A percentile compares a stretch with the other conserved stretches of the same genome.
Conservation (phyloP, 495 filamentous ascomycete species). For the Recurvomyces mirabilis region DNA sequence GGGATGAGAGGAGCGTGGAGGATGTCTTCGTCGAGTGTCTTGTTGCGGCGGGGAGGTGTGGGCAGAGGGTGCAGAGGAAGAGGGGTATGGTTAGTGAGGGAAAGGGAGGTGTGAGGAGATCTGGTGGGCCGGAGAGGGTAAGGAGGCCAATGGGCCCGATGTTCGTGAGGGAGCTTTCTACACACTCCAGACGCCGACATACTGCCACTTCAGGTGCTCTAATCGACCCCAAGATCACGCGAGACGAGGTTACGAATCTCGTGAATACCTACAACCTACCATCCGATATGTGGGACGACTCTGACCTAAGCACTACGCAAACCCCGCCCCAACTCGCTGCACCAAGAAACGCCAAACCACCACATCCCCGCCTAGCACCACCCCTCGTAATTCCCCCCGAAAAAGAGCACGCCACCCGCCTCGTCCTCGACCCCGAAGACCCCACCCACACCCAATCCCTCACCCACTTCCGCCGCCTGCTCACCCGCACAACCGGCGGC, state of each 20-base stretch:
- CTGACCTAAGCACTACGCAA: not conserved
- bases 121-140: too few species aligned
- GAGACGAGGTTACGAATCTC: constrained; percentile 17
- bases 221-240: constrained; percentile 7
- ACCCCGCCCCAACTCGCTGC: not conserved
- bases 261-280: constrained; percentile 15
- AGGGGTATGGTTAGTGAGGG: not conserved
- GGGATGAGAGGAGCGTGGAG: constrained; percentile 30
- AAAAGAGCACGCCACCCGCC: constrained; percentile 9
- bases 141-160: not conserved
- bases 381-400: constrained; percentile 13
- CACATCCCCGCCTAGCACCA: constrained; percentile 14
- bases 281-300: constrained; percentile 7
- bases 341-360: too few species aligned
- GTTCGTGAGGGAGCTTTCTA: not conserved
- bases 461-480: constrained; percentile 31
- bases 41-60: constrained; percentile 51
- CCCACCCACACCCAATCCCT: not conserved
- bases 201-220: not conserved
- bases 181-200: not conserved
- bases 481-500: constrained; percentile 24
- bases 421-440: constrained; percentile 9
- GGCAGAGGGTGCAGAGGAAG: constrained; percentile 22
- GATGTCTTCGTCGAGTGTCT: constrained; percentile 54
- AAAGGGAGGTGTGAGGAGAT: not conserved